These are phyloP conservation scores for Ganoderma boninense DNA, from an alignment of 1,284 basidiomycete genomes.

Conservation along the genomic window DNA sequence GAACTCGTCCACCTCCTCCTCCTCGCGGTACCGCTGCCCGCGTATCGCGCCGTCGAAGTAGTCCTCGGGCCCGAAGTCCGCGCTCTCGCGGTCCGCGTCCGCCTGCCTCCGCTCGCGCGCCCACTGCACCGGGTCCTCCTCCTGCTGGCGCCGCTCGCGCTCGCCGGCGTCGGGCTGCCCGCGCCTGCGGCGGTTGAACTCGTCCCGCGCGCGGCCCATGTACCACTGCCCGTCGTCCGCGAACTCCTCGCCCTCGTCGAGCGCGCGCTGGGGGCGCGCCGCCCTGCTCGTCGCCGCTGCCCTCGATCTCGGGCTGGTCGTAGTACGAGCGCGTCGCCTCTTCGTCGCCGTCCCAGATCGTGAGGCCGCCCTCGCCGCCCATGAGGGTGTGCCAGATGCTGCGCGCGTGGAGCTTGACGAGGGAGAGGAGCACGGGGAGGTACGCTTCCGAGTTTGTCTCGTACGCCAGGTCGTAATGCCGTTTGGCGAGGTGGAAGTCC, in stretches of 20 bases:
- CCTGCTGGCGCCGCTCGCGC: constrained; percentile 40
- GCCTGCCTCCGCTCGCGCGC: constrained; percentile 75
- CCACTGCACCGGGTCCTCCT: constrained; percentile 83
- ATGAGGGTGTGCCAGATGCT: constrained; percentile 85
- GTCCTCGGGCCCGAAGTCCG: constrained; percentile 81
- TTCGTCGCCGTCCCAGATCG: constrained; percentile 66
- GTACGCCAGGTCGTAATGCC: constrained; percentile 92
- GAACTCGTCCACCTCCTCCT: constrained; percentile 69
- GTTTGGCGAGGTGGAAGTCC: constrained; percentile 97
- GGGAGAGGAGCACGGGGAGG: constrained; percentile 84
- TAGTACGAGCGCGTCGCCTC: constrained; percentile 32
- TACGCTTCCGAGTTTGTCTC: constrained; percentile 91
- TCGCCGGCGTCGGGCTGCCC: constrained; percentile 45
- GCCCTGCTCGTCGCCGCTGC: constrained; percentile 28
- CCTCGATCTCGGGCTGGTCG: constrained; percentile 37
- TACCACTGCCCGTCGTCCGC: constrained; percentile 66
- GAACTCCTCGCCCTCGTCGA: constrained; percentile 36
- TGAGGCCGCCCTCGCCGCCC: constrained; percentile 72
- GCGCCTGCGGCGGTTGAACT: constrained; percentile 65
- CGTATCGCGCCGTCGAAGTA: constrained; percentile 77
- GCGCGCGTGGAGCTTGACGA: constrained; percentile 85
- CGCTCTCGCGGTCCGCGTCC: constrained; percentile 69
- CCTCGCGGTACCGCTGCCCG: constrained; percentile 63
- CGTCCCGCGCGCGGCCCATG: constrained; percentile 79
- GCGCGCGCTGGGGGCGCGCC: constrained; percentile 11